Percentiles rank a stretch among this genome's conserved stretches.
Conservation (phyloP, 2,329 filamentous ascomycete species). For the Intubia oerlemansii region DNA sequence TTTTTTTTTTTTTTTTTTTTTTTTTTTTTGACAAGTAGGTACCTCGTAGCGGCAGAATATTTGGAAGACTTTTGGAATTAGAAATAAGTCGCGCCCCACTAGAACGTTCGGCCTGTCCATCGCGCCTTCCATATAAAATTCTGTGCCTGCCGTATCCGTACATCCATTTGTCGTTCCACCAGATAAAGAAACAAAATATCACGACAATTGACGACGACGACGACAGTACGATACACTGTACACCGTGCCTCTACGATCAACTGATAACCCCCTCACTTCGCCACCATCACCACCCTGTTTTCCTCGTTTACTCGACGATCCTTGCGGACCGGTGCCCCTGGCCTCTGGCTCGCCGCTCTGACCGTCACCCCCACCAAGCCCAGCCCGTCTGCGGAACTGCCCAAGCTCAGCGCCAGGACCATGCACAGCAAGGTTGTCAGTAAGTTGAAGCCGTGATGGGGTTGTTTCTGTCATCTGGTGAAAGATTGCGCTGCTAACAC, state of each 20-base stretch:
- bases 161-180: too few relatives aligned
- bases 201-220: too few relatives aligned
- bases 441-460: slow-evolving; percentile 19
- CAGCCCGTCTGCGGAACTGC: slow-evolving; percentile 15
- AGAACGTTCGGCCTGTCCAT: slow-evolving; percentile 1
- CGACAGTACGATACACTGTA: too few relatives aligned
- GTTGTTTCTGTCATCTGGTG: slow-evolving; percentile 6
- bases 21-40: too few relatives aligned
- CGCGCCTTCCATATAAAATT: not conserved
- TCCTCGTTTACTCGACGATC: slow-evolving; percentile 60
- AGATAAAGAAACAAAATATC: too few relatives aligned
- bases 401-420: slow-evolving; percentile 24
- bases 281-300: slow-evolving; percentile 40
- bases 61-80: too few relatives aligned
- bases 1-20: too few relatives aligned
- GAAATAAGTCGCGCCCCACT: not conserved
- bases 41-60: too few relatives aligned
- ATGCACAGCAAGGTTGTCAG: slow-evolving; percentile 91
- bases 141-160: too few relatives aligned
- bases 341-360: slow-evolving; percentile 52
- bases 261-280: not conserved
- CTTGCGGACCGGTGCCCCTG: slow-evolving; percentile 50
- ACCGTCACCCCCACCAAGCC: slow-evolving; percentile 40
- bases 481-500: slow-evolving; percentile 4
- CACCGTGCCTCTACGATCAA: not conserved